These are phyloP conservation scores for Malus hybrid DNA, from an alignment of 331 rosid genomes.

Conservation along the genomic window DNA sequence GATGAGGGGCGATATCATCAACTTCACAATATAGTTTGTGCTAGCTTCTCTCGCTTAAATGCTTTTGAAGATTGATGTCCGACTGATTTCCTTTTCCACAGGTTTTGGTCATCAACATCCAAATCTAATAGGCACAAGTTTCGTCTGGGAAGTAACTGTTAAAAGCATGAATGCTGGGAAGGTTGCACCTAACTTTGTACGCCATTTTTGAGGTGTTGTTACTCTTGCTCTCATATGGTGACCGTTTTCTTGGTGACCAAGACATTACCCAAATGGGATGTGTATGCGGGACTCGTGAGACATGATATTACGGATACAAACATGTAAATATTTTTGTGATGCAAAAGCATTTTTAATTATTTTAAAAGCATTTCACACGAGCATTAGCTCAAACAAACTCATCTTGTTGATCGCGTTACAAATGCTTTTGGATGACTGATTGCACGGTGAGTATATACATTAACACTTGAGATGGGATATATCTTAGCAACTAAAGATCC, in stretches of 20 bases:
- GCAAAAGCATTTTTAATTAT: too few species aligned
- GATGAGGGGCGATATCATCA: constrained; percentile 22
- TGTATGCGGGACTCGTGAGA: too few species aligned
- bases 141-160: neutral
- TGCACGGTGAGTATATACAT: too few species aligned
- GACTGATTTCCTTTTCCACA: neutral
- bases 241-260: neutral
- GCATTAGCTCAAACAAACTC: too few species aligned
- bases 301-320: too few species aligned
- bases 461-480: too few species aligned
- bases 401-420: too few species aligned
- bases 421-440: neutral
- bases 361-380: too few species aligned
- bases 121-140: neutral
- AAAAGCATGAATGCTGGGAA: neutral
- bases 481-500: too few species aligned
- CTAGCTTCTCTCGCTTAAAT: neutral
- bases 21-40: too few species aligned
- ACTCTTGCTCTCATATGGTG: neutral
- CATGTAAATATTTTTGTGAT: too few species aligned
- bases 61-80: neutral
- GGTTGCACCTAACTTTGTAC: neutral
- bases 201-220: neutral
- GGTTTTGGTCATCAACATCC: neutral
- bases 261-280: too few species aligned